phyloP scores from a whole-genome alignment of 2,329 filamentous ascomycete genomes.

The Annulohypoxylon truncatum region DNA sequence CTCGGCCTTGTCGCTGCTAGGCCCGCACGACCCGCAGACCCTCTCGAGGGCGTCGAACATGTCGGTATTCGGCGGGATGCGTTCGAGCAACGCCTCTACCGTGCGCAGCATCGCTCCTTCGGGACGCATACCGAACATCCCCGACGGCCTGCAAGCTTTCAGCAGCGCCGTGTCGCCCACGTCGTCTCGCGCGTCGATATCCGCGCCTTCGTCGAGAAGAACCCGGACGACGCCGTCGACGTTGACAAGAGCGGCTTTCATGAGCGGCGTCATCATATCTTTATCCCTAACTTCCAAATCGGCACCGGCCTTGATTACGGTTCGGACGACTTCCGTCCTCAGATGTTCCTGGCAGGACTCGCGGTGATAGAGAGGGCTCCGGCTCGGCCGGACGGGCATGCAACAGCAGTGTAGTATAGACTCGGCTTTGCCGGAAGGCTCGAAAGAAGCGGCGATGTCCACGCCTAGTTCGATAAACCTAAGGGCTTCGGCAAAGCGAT shows the following conservation, averaged over 20 bases:
- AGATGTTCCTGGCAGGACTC: slow-evolving; percentile 3
- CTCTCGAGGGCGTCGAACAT: neutral
- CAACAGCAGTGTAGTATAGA: slow-evolving; percentile 20
- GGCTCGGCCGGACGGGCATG: neutral
- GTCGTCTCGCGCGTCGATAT: neutral
- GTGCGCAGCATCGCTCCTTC: slow-evolving; percentile 1
- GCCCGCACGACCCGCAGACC: neutral
- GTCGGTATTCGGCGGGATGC: neutral
- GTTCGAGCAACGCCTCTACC: slow-evolving; percentile 13
- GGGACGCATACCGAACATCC: neutral
- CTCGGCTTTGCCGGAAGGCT: neutral
- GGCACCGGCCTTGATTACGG: slow-evolving; percentile 19
- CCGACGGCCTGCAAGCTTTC: slow-evolving; percentile 1
- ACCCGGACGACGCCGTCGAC: slow-evolving; percentile 1
- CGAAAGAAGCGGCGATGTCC: neutral
- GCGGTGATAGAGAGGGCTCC: neutral
- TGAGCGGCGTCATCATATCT: slow-evolving; percentile 12
- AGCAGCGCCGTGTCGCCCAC: slow-evolving; percentile 3
- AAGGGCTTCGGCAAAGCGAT: slow-evolving; percentile 38
- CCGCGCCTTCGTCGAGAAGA: slow-evolving; percentile 22
- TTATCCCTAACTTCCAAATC: slow-evolving; percentile 10
- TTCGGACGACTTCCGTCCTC: slow-evolving; percentile 3
- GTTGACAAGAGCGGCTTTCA: slow-evolving; percentile 6
- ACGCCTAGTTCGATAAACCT: slow-evolving; percentile 40
- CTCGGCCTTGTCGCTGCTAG: neutral